Evolutionary conservation across 495 filamentous ascomycete species (phyloP).

Genomic region (Rhypophila decipiens): DNA sequence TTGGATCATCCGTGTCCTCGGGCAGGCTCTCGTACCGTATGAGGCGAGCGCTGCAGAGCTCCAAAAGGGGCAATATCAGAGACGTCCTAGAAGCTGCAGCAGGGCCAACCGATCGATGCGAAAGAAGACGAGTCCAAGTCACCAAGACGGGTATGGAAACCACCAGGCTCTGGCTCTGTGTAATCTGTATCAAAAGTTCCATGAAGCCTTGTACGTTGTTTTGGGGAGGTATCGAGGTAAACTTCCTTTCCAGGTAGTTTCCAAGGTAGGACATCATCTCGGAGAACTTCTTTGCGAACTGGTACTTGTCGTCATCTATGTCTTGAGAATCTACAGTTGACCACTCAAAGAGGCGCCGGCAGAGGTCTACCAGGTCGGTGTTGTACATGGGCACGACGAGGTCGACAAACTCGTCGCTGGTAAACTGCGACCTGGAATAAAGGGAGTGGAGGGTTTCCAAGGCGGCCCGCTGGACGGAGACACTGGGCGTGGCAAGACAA

Average conservation of each 20-base stretch:
- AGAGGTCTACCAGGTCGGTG: slow-evolving; percentile 60
- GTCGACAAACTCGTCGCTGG: slow-evolving; percentile 70
- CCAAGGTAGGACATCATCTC: slow-evolving; percentile 87
- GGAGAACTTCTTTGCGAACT: slow-evolving; percentile 85
- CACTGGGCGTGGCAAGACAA: slow-evolving; percentile 64
- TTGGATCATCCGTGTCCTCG: slow-evolving; percentile 71
- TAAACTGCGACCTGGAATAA: slow-evolving; percentile 66
- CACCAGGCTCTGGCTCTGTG: slow-evolving; percentile 78
- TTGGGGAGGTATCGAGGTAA: slow-evolving; percentile 46
- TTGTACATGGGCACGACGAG: slow-evolving; percentile 75
- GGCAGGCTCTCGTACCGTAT: slow-evolving; percentile 81
- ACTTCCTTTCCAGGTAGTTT: slow-evolving; percentile 73
- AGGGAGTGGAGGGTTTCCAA: slow-evolving; percentile 78
- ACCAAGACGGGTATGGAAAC: slow-evolving; percentile 91
- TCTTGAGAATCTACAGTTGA: slow-evolving; percentile 70
- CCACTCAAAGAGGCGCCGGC: slow-evolving; percentile 75
- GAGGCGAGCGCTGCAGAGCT: slow-evolving; percentile 69
- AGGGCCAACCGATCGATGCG: slow-evolving; percentile 57
- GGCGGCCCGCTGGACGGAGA: slow-evolving; percentile 73
- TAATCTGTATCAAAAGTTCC: slow-evolving; percentile 68
- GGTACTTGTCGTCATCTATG: slow-evolving; percentile 85
- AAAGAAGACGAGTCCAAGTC: slow-evolving; percentile 75
- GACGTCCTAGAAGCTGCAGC: slow-evolving; percentile 53
- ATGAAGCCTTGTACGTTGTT: slow-evolving; percentile 69
- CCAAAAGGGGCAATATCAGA: slow-evolving; percentile 68